Evolutionary conservation across 305 asterid genomes (phyloP).

Genomic region (Plantago rigida): DNA sequence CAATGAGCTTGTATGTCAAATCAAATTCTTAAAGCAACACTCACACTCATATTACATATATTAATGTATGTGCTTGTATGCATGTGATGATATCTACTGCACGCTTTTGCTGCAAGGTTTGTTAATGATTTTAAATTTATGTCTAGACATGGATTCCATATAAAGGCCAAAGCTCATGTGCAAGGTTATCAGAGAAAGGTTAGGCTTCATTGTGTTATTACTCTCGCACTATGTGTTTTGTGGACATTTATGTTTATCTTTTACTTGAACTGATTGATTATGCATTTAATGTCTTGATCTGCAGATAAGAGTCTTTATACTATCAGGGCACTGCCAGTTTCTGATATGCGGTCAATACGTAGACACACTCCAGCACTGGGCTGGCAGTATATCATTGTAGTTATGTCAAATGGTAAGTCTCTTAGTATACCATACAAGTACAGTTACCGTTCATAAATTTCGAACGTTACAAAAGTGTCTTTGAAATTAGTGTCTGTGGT

Average conservation of each 20-base stretch:
- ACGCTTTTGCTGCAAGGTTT: not conserved
- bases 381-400: constrained; percentile 87
- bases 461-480: not conserved
- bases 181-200: constrained; percentile 89
- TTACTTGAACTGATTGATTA: constrained; percentile 15
- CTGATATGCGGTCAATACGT: constrained; percentile 75
- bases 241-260: not conserved
- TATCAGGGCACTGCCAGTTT: constrained; percentile 72
- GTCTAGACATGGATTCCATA: constrained; percentile 92
- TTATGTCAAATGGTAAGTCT: constrained; percentile 59
- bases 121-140: not conserved
- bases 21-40: not conserved
- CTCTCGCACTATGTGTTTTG: not conserved
- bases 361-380: constrained; percentile 81
- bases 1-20: not conserved
- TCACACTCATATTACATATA: too few relatives aligned
- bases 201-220: constrained; percentile 19
- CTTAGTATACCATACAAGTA: not conserved
- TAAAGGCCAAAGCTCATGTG: constrained; percentile 77
- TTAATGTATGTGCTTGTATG: not conserved
- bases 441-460: not conserved
- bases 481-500: not conserved
- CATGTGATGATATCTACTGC: not conserved
- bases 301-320: constrained; percentile 87
- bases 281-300: constrained; percentile 24